Percentiles rank a stretch among this genome's conserved stretches.
Conservation (phyloP, 306 rosid species). For the Oxytropis ochrocephala region DNA sequence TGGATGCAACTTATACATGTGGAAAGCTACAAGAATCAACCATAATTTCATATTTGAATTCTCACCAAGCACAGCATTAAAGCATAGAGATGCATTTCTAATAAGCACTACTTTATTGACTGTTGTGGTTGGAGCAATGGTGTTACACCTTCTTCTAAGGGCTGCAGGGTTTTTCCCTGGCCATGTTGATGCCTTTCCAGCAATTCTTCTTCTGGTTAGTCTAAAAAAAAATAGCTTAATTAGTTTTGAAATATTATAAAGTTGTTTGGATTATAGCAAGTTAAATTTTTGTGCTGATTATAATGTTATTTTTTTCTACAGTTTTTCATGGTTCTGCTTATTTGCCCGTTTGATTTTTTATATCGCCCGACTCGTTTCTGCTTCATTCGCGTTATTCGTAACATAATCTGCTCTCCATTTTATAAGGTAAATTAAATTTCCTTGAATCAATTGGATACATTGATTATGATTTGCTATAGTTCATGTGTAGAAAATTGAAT, state of each 20-base stretch:
- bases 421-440: slow-evolving; percentile 51
- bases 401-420: slow-evolving; percentile 74
- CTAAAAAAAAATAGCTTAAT: neutral
- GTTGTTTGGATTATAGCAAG: neutral
- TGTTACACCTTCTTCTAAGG: slow-evolving; percentile 62
- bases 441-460: neutral
- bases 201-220: slow-evolving; percentile 63
- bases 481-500: neutral
- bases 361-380: slow-evolving; percentile 82
- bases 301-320: slow-evolving; percentile 29
- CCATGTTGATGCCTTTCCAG: slow-evolving; percentile 77
- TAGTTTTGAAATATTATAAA: neutral
- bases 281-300: slow-evolving; percentile 7
- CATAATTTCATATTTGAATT: slow-evolving; percentile 87
- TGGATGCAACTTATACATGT: slow-evolving; percentile 86
- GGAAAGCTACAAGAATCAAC: slow-evolving; percentile 73
- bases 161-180: slow-evolving; percentile 44
- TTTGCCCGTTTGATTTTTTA: slow-evolving; percentile 71
- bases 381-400: slow-evolving; percentile 72
- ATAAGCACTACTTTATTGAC: slow-evolving; percentile 71
- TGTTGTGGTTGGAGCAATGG: slow-evolving; percentile 70
- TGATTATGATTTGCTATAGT: neutral
- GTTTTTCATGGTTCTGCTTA: slow-evolving; percentile 43
- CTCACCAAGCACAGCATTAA: slow-evolving; percentile 56
- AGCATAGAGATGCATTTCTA: slow-evolving; percentile 76